Base-by-base conservation (phyloP, 805 yeast species). In the Wickerhamomyces rabaulensis region DNA sequence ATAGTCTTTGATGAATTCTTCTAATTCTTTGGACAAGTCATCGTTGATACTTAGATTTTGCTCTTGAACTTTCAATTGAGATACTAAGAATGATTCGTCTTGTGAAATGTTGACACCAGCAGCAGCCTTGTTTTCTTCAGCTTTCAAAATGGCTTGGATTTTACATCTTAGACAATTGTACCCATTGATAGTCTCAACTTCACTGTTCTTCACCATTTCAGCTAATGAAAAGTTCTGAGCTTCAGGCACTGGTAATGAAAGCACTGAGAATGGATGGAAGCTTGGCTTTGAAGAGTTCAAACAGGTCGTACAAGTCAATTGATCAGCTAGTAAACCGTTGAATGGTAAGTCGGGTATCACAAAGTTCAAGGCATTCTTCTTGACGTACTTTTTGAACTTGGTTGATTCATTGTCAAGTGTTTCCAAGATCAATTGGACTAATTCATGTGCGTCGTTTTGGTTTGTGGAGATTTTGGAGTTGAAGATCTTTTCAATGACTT, bases 391-490 rank as follows among this genome's bases (percentile, higher is more conserved):
- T 29, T 61, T 64, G 41, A 82, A 49, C 39, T 65, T 66, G 9
- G 68, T 56, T 53, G 77, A 73, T 60, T 92, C 97, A 45, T 73
- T 74, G 43, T 84, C 81, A 43, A 94, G 68, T 0, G 92, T 82
- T 57, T 91, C 96, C 20, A 92, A 67, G 19, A 91, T 73, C 44
- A 88, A 66, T 61, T 89, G 96, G 26, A 92, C 76, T 52, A 94
- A 72, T 59, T 92, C 99, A 57, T 94, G 97, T 0, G 98, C 97
- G 67, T 92, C 99, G 59, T 92, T 96, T 63, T 94, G 99, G 40
- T 78, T 79, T 31, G 85, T 69, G 2, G 95, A 82, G 23, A 94
- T 82, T 52, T 78, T 80, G 4, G 91, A 82, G 46, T 81, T 77
- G 66, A 83, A 86, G 15, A 86, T 81, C 9, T 63, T 64, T 58